phyloP scores from a whole-genome alignment of 2,329 filamentous ascomycete species.

The Sclerotiophoma versabilis region DNA sequence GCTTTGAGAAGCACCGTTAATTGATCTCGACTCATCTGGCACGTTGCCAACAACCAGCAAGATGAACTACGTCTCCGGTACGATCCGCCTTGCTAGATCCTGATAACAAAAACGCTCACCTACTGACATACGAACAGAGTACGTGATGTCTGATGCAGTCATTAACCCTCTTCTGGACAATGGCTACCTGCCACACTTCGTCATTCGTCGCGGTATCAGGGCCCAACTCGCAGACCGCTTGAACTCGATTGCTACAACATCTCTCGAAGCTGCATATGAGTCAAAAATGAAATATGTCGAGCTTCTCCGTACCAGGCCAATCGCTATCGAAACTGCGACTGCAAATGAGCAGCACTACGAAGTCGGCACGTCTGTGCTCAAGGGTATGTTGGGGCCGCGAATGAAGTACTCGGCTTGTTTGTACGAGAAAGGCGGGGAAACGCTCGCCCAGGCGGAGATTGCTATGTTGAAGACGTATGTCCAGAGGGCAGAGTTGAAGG shows the following conservation, averaged over 20 bases:
- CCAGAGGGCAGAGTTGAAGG: constrained; percentile 63
- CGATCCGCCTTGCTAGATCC: neutral
- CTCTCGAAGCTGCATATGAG: constrained; percentile 61
- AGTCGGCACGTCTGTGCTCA: constrained; percentile 70
- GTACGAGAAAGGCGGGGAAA: constrained; percentile 64
- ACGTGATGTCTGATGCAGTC: constrained; percentile 34
- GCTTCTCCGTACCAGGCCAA: constrained; percentile 65
- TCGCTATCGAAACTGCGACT: constrained; percentile 70
- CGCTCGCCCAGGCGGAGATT: constrained; percentile 70
- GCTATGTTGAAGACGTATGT: constrained; percentile 71
- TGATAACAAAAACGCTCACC: neutral
- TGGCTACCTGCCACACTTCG: constrained; percentile 68
- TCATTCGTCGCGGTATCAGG: constrained; percentile 71
- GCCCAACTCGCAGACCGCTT: constrained; percentile 70
- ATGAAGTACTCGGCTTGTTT: constrained; percentile 77
- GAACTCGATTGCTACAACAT: constrained; percentile 60
- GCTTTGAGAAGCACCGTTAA: neutral
- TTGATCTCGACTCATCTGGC: neutral
- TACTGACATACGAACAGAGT: constrained; percentile 20
- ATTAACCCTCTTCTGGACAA: constrained; percentile 63
- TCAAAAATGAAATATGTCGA: constrained; percentile 71
- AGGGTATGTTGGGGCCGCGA: constrained; percentile 67
- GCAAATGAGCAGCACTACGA: constrained; percentile 78
- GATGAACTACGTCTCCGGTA: constrained; percentile 47
- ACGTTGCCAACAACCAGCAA: constrained; percentile 5